Conservation (phyloP, 2,329 filamentous ascomycete genomes). For the Monilinia fructigena region DNA sequence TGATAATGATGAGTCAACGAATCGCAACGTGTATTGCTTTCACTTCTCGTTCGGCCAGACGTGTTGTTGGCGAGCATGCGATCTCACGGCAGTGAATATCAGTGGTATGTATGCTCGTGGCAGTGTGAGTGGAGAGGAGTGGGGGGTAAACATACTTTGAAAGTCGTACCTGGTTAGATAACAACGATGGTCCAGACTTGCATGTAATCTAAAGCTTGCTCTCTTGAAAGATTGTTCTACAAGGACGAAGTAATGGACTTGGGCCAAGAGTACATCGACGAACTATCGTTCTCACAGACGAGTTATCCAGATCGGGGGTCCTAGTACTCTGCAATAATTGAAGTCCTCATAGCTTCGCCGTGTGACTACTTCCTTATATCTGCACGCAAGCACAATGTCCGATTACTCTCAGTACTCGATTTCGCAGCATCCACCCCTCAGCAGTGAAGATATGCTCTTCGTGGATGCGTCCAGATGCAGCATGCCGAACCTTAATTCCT, state of each 20-base stretch:
- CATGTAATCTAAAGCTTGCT: constrained; percentile 5
- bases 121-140: constrained; percentile 9
- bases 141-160: constrained; percentile 11
- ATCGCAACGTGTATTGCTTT: neutral
- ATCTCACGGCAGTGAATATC: constrained; percentile 19
- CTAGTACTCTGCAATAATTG: neutral
- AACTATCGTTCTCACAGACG: neutral
- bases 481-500: constrained; percentile 81
- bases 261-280: neutral
- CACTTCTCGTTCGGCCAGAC: neutral
- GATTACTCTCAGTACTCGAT: constrained; percentile 63
- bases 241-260: neutral
- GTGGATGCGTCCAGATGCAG: constrained; percentile 71
- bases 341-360: neutral
- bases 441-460: constrained; percentile 73
- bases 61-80: neutral
- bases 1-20: neutral
- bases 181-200: constrained; percentile 3
- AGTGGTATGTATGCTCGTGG: constrained; percentile 2
- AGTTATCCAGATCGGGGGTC: neutral
- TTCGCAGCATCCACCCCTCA: constrained; percentile 66
- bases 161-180: constrained; percentile 7
- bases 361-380: neutral
- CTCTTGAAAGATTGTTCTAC: neutral
- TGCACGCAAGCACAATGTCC: constrained; percentile 50